Percentiles rank a stretch among this genome's conserved stretches.
Conservation (phyloP, 176 grass and related monocot species). For the Elaeis guineensis region DNA sequence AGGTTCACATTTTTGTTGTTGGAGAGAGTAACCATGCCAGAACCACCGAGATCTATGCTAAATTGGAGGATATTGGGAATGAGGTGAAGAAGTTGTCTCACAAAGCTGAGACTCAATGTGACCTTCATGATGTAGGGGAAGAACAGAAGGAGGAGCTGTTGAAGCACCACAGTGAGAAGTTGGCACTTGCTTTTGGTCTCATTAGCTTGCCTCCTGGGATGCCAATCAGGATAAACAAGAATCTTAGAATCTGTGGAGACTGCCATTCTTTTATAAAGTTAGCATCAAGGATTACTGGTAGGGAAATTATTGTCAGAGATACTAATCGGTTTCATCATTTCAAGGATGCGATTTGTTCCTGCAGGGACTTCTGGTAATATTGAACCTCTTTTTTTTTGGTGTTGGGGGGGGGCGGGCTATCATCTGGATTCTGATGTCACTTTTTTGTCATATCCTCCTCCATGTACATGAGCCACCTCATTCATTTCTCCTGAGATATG, state of each 20-base stretch:
- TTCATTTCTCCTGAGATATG: too few species aligned
- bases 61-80: slow-evolving; percentile 19
- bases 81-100: slow-evolving; percentile 17
- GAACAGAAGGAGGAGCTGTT: slow-evolving; percentile 38
- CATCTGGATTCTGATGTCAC: slow-evolving; percentile 1
- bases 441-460: too few species aligned
- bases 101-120: slow-evolving; percentile 22
- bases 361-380: slow-evolving; percentile 40
- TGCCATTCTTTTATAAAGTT: slow-evolving; percentile 25
- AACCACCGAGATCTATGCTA: slow-evolving; percentile 20
- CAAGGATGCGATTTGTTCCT: slow-evolving; percentile 44
- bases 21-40: slow-evolving; percentile 27
- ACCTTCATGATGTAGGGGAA: slow-evolving; percentile 38
- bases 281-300: slow-evolving; percentile 18
- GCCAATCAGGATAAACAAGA: slow-evolving; percentile 17
- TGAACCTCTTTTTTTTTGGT: slow-evolving; percentile 5
- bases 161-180: slow-evolving; percentile 34
- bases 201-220: slow-evolving; percentile 16
- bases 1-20: slow-evolving; percentile 29
- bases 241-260: slow-evolving; percentile 23
- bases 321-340: slow-evolving; percentile 46
- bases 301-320: slow-evolving; percentile 23
- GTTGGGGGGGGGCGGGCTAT: slow-evolving; percentile 17
- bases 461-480: too few species aligned
- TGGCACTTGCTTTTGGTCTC: slow-evolving; percentile 36